Percentiles rank a stretch among this genome's conserved stretches.
Conservation (phyloP, 768 basidiomycete genomes). For the Hypholoma fasciculare region DNA sequence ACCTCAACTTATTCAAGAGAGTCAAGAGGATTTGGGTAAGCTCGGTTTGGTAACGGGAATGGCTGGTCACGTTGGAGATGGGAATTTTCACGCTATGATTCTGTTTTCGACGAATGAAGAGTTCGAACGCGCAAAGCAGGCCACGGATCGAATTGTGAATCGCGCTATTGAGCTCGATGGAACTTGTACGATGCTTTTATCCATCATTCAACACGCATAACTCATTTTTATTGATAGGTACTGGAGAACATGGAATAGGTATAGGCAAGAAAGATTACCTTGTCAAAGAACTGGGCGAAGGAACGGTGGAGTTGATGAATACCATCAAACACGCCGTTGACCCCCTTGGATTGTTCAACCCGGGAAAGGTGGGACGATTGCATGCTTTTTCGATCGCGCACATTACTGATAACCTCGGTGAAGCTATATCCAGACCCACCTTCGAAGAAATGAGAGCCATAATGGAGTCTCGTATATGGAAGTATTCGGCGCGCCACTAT, state of each 20-base stretch:
- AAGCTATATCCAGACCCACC: conserved; percentile 1
- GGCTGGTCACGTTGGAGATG: conserved; percentile 80
- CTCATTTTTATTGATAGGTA: conserved; percentile 18
- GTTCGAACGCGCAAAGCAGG: conserved; percentile 35
- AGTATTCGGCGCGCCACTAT: too few relatives aligned
- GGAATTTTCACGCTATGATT: conserved; percentile 52
- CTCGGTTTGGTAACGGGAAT: conserved; percentile 61
- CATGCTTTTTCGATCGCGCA: background rate
- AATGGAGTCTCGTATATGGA: background rate
- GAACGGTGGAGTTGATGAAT: conserved; percentile 85
- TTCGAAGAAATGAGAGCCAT: background rate
- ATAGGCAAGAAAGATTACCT: conserved; percentile 82
- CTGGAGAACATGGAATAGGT: conserved; percentile 85
- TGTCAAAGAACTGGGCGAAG: conserved; percentile 73
- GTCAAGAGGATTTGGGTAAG: conserved; percentile 64
- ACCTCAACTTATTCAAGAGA: conserved; percentile 65
- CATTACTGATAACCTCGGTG: background rate
- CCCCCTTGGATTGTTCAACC: conserved; percentile 77
- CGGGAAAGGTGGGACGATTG: conserved; percentile 63
- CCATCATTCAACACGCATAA: background rate
- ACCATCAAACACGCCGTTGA: conserved; percentile 74
- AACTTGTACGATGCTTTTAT: conserved; percentile 51
- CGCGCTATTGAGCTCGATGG: conserved; percentile 73
- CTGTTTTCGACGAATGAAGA: conserved; percentile 64
- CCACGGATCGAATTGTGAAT: conserved; percentile 61